Evolutionary conservation across 805 yeast genomes (phyloP), one percentile per base, ranked within the genome.

Genomic region (Candida stauntonica): DNA sequence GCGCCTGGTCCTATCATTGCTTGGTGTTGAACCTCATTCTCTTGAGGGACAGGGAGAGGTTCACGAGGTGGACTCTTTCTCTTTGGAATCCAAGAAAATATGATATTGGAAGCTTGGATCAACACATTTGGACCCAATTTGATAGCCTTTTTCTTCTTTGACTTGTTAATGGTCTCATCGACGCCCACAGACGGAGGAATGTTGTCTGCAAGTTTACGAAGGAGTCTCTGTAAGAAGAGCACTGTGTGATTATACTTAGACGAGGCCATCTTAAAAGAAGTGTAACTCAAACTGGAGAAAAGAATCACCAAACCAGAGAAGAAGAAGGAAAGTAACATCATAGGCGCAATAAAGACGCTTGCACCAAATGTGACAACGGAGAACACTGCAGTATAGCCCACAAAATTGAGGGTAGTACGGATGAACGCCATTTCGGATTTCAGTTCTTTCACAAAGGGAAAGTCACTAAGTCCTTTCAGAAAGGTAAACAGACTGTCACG

Each of bases 111-210:
- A n/a, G 15, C 28, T 13, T 9, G 28, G 13, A 11, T 13, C 15
- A 26, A 6, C 14, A 26, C 28, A 6, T 26, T 26, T 9, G 7
- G 15, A 26, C 28, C 28, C 6, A 14, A 9, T 26, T 9, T 11
- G 7, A 9, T 9, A 6, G 7, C 14, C 14, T 28, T 12, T 12
- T 28, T 6, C 17, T 17, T 17, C 23, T 18, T n/a, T 5, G 23
- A 5, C 23, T 29, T 17, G 32, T 13, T n/a, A 19, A 24, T 26
- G n/a, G 48, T 41, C 32, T 55, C 60, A 14, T 35, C 41, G 14
- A 41, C 33, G 7, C 59, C 60, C 17, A 57, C 58, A 16, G 58
- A 54, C 7, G 61, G 60, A 8, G 61, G 61, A 23, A 57, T 48
- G 34, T 41, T 47, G 30, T 48, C 55, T 45, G 50, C 52, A 51